Percentiles rank a stretch among this genome's conserved stretches.
These are phyloP conservation scores for Penicillium ucsense DNA, from an alignment of 495 filamentous ascomycete genomes.

Conservation along the genomic window DNA sequence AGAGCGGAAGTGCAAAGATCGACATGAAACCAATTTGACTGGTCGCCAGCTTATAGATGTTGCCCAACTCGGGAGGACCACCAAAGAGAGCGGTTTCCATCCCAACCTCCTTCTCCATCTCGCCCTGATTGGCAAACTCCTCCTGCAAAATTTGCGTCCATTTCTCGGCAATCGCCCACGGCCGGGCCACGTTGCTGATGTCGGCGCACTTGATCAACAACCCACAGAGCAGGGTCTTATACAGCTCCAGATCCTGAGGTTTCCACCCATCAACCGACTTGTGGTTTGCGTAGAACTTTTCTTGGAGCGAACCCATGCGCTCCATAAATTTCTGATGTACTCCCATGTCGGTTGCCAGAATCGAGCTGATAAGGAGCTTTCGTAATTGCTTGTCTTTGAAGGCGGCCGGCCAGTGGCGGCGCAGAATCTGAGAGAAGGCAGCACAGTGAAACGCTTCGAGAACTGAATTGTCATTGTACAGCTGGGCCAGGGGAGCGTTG, in stretches of 20 bases:
- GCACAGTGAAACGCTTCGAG: slow-evolving; percentile 97
- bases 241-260: slow-evolving; percentile 55
- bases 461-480: slow-evolving; percentile 96
- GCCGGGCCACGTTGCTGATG: slow-evolving; percentile 93
- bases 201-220: slow-evolving; percentile 96
- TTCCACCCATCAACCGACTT: slow-evolving; percentile 58
- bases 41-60: slow-evolving; percentile 68
- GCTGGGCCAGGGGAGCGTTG: slow-evolving; percentile 89
- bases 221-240: slow-evolving; percentile 71
- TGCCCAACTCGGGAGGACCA: slow-evolving; percentile 72
- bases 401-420: slow-evolving; percentile 80
- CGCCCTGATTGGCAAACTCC: slow-evolving; percentile 85
- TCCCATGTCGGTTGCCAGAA: slow-evolving; percentile 94
- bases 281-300: slow-evolving; percentile 56
- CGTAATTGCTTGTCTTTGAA: slow-evolving; percentile 69
- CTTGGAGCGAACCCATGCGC: slow-evolving; percentile 64
- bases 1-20: slow-evolving; percentile 84
- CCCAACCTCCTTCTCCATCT: slow-evolving; percentile 79
- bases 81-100: slow-evolving; percentile 80
- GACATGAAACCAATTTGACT: slow-evolving; percentile 95
- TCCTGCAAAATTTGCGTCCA: slow-evolving; percentile 91
- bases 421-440: slow-evolving; percentile 91
- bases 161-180: slow-evolving; percentile 66
- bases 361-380: slow-evolving; percentile 86
- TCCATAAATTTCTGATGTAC: slow-evolving; percentile 94